phyloP scores from a whole-genome alignment of 2,329 filamentous ascomycete genomes.

The Cordyceps farinosa region DNA sequence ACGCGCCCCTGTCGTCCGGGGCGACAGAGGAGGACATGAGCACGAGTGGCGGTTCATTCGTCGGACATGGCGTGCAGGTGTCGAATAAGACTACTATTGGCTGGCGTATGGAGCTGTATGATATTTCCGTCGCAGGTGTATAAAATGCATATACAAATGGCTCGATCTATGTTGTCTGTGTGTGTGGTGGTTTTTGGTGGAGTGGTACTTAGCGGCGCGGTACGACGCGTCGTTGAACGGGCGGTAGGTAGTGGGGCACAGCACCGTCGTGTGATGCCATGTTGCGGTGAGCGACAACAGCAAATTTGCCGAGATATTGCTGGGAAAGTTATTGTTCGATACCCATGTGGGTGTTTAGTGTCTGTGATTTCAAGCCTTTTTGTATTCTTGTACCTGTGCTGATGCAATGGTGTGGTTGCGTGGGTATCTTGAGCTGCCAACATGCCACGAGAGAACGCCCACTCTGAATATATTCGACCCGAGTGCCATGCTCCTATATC shows the following conservation, averaged over 20 bases:
- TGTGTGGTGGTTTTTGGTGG: conserved; percentile 12
- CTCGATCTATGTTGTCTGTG: background rate
- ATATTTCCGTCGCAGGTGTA: background rate
- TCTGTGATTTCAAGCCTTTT: background rate
- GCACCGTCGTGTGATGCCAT: background rate
- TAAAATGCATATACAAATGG: conserved; percentile 3
- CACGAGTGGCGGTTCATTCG: conserved; percentile 5
- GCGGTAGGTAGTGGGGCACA: background rate
- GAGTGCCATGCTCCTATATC: no score
- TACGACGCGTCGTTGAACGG: conserved; percentile 2
- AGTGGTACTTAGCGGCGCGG: background rate
- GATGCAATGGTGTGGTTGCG: no score
- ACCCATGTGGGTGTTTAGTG: no score
- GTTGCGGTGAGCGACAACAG: background rate
- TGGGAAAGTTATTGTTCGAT: background rate
- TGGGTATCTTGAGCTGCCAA: no score
- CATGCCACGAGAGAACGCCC: no score
- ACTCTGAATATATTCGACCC: no score
- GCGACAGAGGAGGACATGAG: conserved; percentile 34
- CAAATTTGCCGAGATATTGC: background rate
- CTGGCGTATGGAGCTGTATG: background rate
- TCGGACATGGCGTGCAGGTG: background rate
- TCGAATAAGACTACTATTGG: background rate
- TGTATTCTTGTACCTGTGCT: background rate
- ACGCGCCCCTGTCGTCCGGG: conserved; percentile 43